Base-by-base conservation (phyloP, 176 grass and related monocot species). In the Triticum dicoccoides region DNA sequence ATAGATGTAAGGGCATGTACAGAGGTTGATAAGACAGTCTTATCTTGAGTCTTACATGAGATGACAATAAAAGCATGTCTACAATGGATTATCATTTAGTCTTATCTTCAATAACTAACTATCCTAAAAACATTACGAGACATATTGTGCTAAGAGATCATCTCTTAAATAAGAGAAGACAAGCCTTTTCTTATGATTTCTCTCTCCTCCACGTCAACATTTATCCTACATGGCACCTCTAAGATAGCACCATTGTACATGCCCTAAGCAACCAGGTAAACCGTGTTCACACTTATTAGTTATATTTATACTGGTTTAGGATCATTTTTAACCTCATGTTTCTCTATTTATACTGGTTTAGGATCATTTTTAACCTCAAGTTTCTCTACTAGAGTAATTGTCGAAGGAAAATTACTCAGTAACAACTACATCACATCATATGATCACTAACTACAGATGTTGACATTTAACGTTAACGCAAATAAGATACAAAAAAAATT, bases 361-460 rank as follows among this genome's bases (percentile, higher is more conserved):
- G 54, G 54, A 38, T 41, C 33, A 0, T 30, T 65, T 64, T 20
- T 17, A 2, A 78, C 29, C 39, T 24, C 21, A 74, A 73, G 8
- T 71, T 69, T 73, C 15, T 47, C 37, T 80, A 37, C 13, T 18
- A 77, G 59, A 78, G 37, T 20, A 69, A 78, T 76, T 35, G 49
- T 4, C 58, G 56, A n/a, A 17, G 14, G 76, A 56, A 21, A 70
- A 32, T 29, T 78, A 20, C 69, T 49, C 21, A 62, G 65, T 79
- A 69, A 59, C 47, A 86, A 61, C 58, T 63, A 65, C 25, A 37
- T 75, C 65, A 79, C 56, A 62, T 38, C 69, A 65, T 65, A 25
- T 33, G 29, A 79, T 23, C 5, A 37, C 62, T 58, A 68, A 77
- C 38, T 81, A 81, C 77, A 63, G 56, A 51, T 35, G 15, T 78